A percentile compares a stretch with the other conserved stretches of the same genome.
Evolutionary conservation across 2,329 filamentous ascomycete genomes (phyloP).

Genomic region (Amauroascus niger): DNA sequence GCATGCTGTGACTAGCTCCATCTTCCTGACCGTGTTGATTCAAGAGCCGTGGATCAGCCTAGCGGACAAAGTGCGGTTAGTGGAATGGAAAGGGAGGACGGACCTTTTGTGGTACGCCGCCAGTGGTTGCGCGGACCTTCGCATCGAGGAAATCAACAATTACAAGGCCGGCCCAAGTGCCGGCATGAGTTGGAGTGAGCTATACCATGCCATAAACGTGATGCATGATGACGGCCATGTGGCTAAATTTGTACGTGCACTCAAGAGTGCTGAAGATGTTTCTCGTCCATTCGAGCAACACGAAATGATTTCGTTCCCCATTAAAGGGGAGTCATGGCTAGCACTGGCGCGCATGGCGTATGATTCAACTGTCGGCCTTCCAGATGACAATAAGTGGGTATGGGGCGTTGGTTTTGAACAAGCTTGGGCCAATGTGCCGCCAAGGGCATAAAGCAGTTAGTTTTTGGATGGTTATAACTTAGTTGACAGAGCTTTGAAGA

Average conservation of each 20-base stretch:
- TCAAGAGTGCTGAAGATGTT: background rate
- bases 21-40: background rate
- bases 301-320: background rate
- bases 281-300: background rate
- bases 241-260: background rate
- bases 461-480: no score
- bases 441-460: background rate
- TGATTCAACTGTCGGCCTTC: background rate
- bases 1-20: background rate
- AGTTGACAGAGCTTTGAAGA: no score
- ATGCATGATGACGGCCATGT: background rate
- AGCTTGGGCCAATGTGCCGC: background rate
- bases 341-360: background rate
- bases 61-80: background rate
- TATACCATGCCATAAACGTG: background rate
- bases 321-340: background rate
- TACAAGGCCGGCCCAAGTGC: background rate
- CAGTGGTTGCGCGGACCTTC: background rate
- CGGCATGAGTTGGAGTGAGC: background rate
- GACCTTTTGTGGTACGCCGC: background rate
- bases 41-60: background rate
- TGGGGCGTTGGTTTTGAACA: background rate
- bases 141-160: background rate
- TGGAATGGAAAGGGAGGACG: background rate
- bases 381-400: background rate